Evolutionary conservation across 2,329 filamentous ascomycete species (phyloP), one percentile per base, ranked within the genome.

Genomic region (Metarhizium album): DNA sequence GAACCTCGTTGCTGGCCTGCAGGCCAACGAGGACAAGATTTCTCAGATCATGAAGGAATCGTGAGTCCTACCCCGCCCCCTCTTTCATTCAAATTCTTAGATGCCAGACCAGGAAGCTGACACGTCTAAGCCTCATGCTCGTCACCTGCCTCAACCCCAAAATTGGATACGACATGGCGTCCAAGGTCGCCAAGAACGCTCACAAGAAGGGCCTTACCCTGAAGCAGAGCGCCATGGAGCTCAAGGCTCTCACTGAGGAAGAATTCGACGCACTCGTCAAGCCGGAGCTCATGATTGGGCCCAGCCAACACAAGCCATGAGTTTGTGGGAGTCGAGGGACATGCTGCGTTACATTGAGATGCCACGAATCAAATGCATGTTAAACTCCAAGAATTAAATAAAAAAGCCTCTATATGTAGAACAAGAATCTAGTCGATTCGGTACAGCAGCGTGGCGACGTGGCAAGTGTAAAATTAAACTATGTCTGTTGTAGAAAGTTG

Each of bases 91-190:
- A 35, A 8, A 35, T 14, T 35, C 1, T 20, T n/a, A 8, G n/a
- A 18, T 20, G n/a, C 14, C 3, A 20, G 4, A 13, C 42, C 8
- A 45, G 8, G 14, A 45, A 2, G 27, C 42, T 45, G 16, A 46
- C 18, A 9, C n/a, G 20, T 8, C 48, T 52, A 27, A 95, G 89
- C 65, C 79, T 98, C 62, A 98, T 98, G 93, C 80, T 97, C 58
- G 93, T 97, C 35, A 98, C 93, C 58, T 96, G 91, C 78, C 78
- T 97, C 56, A 96, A 96, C 79, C 90, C 90, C 60, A 88, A 95
- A 70, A 96, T 97, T 66, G 91, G 90, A 54, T 95, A 96, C 71
- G 90, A 96, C 67, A 94, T 94, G 87, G 90, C 90, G 48, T 90
- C 84, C 71, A 95, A 95, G 77, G 90, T 95, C 23, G 90, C 90